Evolutionary conservation across 2,329 filamentous ascomycete genomes (phyloP).

Genomic region (Coniosporium tulheliwenetii): DNA sequence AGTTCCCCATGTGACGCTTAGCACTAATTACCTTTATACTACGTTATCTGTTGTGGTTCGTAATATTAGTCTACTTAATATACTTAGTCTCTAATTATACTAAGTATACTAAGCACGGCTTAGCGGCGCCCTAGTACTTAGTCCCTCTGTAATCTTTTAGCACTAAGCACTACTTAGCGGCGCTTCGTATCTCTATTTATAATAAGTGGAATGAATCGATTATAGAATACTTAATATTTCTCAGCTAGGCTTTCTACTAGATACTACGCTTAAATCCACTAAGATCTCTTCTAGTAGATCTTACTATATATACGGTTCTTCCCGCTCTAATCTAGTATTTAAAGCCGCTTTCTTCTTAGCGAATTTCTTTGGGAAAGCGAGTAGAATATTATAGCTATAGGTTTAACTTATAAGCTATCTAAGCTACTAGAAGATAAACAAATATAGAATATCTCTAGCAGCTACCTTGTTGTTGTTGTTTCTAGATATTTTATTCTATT

Average conservation of each 20-base stretch:
- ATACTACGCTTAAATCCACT: no score
- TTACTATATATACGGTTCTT: slow-evolving; percentile 21
- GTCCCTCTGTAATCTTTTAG: no score
- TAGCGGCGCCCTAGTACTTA: no score
- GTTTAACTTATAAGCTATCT: slow-evolving; percentile 93
- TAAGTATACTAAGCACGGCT: no score
- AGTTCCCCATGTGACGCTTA: no score
- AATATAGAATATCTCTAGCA: slow-evolving; percentile 83
- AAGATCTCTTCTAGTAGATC: neutral
- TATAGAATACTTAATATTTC: slow-evolving; percentile 9
- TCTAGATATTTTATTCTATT: slow-evolving; percentile 81
- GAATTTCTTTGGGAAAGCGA: slow-evolving; percentile 70
- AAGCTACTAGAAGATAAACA: slow-evolving; percentile 94
- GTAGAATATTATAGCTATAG: slow-evolving; percentile 89
- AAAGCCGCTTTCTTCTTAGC: slow-evolving; percentile 40
- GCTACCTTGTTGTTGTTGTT: slow-evolving; percentile 94
- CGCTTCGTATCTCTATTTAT: no score
- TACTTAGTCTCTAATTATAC: no score
- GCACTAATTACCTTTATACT: no score
- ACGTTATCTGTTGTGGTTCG: no score
- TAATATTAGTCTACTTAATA: no score
- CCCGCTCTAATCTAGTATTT: slow-evolving; percentile 23
- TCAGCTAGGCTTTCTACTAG: no score
- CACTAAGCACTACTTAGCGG: no score
- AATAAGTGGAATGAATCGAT: slow-evolving; percentile 22